A percentile compares a stretch with the other conserved stretches of the same genome.
Conservation (phyloP, 768 basidiomycete genomes). For the Mycena sanguinolenta region DNA sequence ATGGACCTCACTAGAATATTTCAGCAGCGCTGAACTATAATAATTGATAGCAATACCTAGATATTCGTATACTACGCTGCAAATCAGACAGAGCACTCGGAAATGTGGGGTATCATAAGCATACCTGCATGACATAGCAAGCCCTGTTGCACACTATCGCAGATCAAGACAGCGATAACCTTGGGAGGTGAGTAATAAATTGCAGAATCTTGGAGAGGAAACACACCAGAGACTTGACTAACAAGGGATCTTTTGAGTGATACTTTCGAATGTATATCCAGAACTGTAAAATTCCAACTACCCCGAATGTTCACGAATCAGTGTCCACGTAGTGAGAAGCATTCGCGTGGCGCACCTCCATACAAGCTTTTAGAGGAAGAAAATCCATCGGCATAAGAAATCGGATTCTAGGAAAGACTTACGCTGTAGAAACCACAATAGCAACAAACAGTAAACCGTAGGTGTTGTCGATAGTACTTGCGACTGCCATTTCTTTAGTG, state of each 20-base stretch:
- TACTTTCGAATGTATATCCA: slow-evolving; percentile 37
- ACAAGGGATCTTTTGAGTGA: slow-evolving; percentile 20
- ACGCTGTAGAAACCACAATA: slow-evolving; percentile 21
- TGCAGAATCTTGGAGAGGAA: too few species aligned
- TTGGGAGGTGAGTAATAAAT: neutral
- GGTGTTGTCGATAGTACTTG: slow-evolving; percentile 25
- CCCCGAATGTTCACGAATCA: neutral
- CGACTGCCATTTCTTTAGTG: too few species aligned
- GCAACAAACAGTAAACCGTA: slow-evolving; percentile 29
- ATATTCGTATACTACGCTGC: slow-evolving; percentile 24
- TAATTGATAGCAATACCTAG: slow-evolving; percentile 4
- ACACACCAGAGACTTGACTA: slow-evolving; percentile 24
- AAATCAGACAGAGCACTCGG: neutral
- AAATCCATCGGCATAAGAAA: neutral
- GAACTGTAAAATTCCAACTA: slow-evolving; percentile 29
- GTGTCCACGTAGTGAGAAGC: neutral
- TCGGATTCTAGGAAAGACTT: neutral
- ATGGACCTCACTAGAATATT: slow-evolving; percentile 18
- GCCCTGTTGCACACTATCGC: slow-evolving; percentile 32
- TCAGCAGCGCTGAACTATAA: neutral
- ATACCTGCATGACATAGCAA: slow-evolving; percentile 25
- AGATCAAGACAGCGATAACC: slow-evolving; percentile 29
- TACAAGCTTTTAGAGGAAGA: slow-evolving; percentile 8
- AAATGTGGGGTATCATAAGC: neutral
- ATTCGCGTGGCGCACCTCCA: slow-evolving; percentile 18